These are phyloP conservation scores for Prunus mongolica DNA, from an alignment of 306 rosid genomes.

Conservation along the genomic window DNA sequence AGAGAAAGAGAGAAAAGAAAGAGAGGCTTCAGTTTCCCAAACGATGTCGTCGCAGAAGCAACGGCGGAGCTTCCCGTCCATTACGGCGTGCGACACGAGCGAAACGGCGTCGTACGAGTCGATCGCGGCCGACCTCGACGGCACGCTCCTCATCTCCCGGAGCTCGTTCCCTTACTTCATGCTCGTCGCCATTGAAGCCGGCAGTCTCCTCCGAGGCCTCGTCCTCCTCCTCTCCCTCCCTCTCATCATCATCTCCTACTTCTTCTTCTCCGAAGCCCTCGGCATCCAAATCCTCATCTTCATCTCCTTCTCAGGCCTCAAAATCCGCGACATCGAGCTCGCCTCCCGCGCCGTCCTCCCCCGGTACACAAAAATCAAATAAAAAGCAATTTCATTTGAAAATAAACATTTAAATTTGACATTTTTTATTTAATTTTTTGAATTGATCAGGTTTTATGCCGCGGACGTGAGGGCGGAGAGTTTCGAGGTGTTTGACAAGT, in stretches of 20 bases:
- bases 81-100: slow-evolving; percentile 34
- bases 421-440: background rate
- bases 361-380: slow-evolving; percentile 31
- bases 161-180: slow-evolving; percentile 94
- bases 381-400: background rate
- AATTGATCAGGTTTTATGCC: slow-evolving; percentile 62
- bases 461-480: slow-evolving; percentile 92
- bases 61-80: slow-evolving; percentile 49
- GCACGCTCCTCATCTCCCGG: slow-evolving; percentile 67
- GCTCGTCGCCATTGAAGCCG: slow-evolving; percentile 95
- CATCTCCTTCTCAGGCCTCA: slow-evolving; percentile 86
- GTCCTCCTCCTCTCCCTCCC: slow-evolving; percentile 85
- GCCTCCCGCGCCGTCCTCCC: slow-evolving; percentile 91
- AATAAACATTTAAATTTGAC: background rate
- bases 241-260: slow-evolving; percentile 60
- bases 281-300: slow-evolving; percentile 95
- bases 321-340: slow-evolving; percentile 88
- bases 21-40: background rate
- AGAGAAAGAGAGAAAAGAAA: background rate
- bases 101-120: slow-evolving; percentile 39
- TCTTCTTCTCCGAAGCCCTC: slow-evolving; percentile 82
- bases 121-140: slow-evolving; percentile 91
- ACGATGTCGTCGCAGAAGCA: slow-evolving; percentile 42
- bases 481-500: slow-evolving; percentile 71
- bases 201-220: slow-evolving; percentile 86